Evolutionary conservation across 805 yeast genomes (phyloP), one percentile per base, ranked within the genome.

Genomic region (Metschnikowia chrysomelidarum): DNA sequence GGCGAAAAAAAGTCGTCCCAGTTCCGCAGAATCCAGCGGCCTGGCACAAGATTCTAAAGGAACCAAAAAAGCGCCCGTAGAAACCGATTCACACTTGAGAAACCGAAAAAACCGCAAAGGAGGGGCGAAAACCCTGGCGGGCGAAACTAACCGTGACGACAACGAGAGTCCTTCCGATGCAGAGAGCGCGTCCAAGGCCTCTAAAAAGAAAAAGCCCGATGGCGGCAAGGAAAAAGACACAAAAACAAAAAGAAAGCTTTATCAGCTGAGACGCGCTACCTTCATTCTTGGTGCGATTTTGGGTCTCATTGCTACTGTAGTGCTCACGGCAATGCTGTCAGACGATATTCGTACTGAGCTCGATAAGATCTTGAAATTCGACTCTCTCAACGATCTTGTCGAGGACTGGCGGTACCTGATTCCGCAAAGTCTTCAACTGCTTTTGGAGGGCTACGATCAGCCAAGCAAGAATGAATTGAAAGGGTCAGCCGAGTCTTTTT

Each of bases 401-500:
- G 84, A 78, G 21, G 59, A 54, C 34, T 81, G 91, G 87, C 76
- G 75, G 38, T 86, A 78, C 16, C 66, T 71, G 15, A 61, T 89
- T n/a, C 96, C 97, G 2, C 62, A 67, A 1, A 69, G 81, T 1
- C 52, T 89, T 11, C 73, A 76, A 34, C 65, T 74, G 5, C 75
- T 86, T 25, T 61, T 89, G 21, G 64, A 70, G 14, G 82, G 79
- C 36, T 61, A 78, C n/a, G 70, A 70, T 29, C 50, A 53, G n/a
- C 67, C 63, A 9, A 52, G 52, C 7, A 43, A 44, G 11, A 60
- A 55, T 19, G 46, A 44, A 27, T 55, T 70, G 19, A 67, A 68
- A 14, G 82, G 81, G 24, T 69, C 83, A 4, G 76, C 87, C 5
- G 95, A 87, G 41, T 79, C 89, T 31, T 93, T 93, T 64, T 87